Evolutionary conservation across 2,329 filamentous ascomycete genomes (phyloP), one percentile per base, ranked within the genome.

Genomic region (Trichoderma hamatum): DNA sequence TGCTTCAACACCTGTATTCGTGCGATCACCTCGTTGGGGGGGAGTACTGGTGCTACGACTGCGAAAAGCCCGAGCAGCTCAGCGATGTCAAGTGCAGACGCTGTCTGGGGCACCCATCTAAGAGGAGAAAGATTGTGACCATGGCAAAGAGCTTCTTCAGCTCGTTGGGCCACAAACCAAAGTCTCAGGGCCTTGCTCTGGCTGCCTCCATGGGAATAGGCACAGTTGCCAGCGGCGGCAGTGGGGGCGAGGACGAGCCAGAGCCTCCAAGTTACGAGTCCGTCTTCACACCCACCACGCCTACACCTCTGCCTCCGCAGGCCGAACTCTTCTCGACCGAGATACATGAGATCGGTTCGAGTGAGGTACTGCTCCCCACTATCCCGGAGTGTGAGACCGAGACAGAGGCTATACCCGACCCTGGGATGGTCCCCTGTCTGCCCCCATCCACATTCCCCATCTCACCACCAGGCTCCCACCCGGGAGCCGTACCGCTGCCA

Each of bases 41-140:
- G 69, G 83, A 87, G 78, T 88, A 87, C 72, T 83, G 84, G 79
- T 88, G 85, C 74, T 87, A 85, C 73, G 82, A 86, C 46, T 86
- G 86, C 73, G 82, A 80, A 74, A 82, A 81, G 72, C 78, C 83
- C 68, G 85, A 88, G 74, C 79, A 80, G 46, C 86, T 87, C 75
- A 82, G 83, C 76, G 84, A 87, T 71, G 77, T 80, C 72, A 78
- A 83, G 73, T 86, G 84, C 77, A 83, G 82, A 67, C 80, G 81
- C 49, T 86, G 84, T 72, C 74, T 83, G 21, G 81, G 81, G n/a
- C 84, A 84, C 46, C 81, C 82, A 3, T 86, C 83, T 7, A 84
- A 83, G 77, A 80, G 85, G 73, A 82, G 80, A 74, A 84, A 82
- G 73, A 84, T 87, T 70, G 75, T 87, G 71, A 82, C 81, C 67